These are phyloP conservation scores for Aegilops speltoides DNA, from an alignment of 176 grass and related monocot species.

Conservation along the genomic window DNA sequence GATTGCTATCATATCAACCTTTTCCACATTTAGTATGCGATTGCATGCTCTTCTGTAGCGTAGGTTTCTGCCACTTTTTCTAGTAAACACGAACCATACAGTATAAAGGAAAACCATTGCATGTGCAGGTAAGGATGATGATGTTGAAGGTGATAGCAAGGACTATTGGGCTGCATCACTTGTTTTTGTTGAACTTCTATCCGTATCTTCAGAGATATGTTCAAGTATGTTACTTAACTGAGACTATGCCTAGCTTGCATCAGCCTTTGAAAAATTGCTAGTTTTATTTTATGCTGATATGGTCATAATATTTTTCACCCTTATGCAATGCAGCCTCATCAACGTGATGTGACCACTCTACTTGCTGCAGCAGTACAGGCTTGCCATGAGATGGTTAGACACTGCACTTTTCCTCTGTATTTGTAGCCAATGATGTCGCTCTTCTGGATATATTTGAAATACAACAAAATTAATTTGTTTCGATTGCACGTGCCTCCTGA, in stretches of 20 bases:
- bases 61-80: not conserved
- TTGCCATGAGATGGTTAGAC: slow-evolving; percentile 88
- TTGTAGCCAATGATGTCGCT: not conserved
- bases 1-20: not conserved
- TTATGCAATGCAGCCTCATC: slow-evolving; percentile 74
- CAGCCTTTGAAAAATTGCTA: not conserved
- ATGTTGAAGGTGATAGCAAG: slow-evolving; percentile 92
- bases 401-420: not conserved
- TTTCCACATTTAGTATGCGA: not conserved
- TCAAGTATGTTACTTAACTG: slow-evolving; percentile 54
- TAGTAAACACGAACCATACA: slow-evolving; percentile 4
- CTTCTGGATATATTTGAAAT: slow-evolving; percentile 12
- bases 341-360: slow-evolving; percentile 88
- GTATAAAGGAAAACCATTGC: slow-evolving; percentile 22
- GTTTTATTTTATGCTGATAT: not conserved
- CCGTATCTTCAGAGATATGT: slow-evolving; percentile 90
- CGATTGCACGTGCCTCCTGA: slow-evolving; percentile 83
- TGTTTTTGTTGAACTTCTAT: slow-evolving; percentile 88
- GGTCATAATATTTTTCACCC: slow-evolving; percentile 18
- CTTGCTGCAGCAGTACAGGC: slow-evolving; percentile 96
- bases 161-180: slow-evolving; percentile 79
- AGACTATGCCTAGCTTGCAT: not conserved
- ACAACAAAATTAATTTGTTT: not conserved
- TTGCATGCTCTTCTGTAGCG: not conserved
- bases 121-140: slow-evolving; percentile 86